Conservation (phyloP, 1,139 yeast genomes). For the Suhomyces ambrosiae region DNA sequence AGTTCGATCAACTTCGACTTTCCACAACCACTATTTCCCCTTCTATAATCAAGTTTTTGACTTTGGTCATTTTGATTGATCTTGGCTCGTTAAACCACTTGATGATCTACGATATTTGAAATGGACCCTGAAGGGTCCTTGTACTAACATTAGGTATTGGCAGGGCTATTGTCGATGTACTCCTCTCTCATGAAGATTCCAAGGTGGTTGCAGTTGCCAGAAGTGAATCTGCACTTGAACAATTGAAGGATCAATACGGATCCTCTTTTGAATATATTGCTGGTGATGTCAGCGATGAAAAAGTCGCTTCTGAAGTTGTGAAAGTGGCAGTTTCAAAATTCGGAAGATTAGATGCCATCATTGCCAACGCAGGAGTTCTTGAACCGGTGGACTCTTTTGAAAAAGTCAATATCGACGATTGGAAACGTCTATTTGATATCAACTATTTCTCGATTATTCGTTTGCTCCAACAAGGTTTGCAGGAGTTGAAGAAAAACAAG, state of each 20-base stretch:
- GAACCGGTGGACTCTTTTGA: slow-evolving; percentile 72
- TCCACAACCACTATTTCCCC: too few species aligned
- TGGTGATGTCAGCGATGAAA: slow-evolving; percentile 66
- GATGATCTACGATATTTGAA: too few species aligned
- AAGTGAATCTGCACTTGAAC: slow-evolving; percentile 48
- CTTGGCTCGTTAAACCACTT: too few species aligned
- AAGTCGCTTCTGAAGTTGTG: slow-evolving; percentile 44
- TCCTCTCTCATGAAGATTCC: slow-evolving; percentile 44
- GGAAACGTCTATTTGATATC: slow-evolving; percentile 71
- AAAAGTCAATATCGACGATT: slow-evolving; percentile 49
- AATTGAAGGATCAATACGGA: slow-evolving; percentile 48
- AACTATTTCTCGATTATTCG: slow-evolving; percentile 78
- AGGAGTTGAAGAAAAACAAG: slow-evolving; percentile 55
- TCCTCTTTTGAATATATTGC: slow-evolving; percentile 52
- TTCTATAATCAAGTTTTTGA: too few species aligned
- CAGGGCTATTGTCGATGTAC: slow-evolving; percentile 58
- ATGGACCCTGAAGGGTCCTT: background rate
- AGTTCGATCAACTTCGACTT: too few species aligned
- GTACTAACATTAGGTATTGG: slow-evolving; percentile 65
- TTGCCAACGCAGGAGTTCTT: slow-evolving; percentile 87
- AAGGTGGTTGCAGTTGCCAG: slow-evolving; percentile 71
- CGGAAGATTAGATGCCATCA: slow-evolving; percentile 67
- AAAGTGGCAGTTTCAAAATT: slow-evolving; percentile 49
- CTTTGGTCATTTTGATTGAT: too few species aligned
- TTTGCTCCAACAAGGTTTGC: slow-evolving; percentile 59